Evolutionary conservation across 2,329 filamentous ascomycete species (phyloP).

Genomic region (Penicillium palitans): DNA sequence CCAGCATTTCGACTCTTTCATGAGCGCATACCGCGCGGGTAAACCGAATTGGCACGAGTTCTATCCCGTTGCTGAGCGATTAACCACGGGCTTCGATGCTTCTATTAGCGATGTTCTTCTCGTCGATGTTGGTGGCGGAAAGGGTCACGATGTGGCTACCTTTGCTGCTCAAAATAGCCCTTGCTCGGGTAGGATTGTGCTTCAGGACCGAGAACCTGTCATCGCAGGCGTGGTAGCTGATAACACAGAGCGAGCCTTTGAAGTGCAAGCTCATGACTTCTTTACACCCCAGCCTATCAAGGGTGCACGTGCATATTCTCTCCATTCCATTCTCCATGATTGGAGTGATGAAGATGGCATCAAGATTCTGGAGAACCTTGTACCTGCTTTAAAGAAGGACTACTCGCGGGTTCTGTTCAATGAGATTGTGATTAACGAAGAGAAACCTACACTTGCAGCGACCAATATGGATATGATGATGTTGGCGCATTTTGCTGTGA

Average conservation of each 20-base stretch:
- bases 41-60: conserved; percentile 41
- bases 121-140: conserved; percentile 28
- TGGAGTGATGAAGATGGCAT: conserved; percentile 28
- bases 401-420: conserved; percentile 26
- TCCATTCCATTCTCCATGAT: conserved; percentile 30
- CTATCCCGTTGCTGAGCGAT: conserved; percentile 20
- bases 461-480: conserved; percentile 30
- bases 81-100: conserved; percentile 17
- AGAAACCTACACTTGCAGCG: conserved; percentile 19
- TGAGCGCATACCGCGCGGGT: conserved; percentile 42
- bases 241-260: conserved; percentile 7
- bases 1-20: conserved; percentile 39
- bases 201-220: conserved; percentile 20
- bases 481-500: conserved; percentile 25
- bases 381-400: conserved; percentile 18
- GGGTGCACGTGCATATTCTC: conserved; percentile 28
- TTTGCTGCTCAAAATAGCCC: conserved; percentile 9
- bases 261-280: conserved; percentile 19
- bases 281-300: conserved; percentile 24
- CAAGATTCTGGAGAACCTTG: conserved; percentile 22
- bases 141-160: conserved; percentile 22
- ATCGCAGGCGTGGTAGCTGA: conserved; percentile 8
- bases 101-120: conserved; percentile 18
- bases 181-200: conserved; percentile 9
- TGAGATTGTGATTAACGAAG: conserved; percentile 25